Conservation (phyloP, 2,329 filamentous ascomycete genomes). For the Xylaria sp. region DNA sequence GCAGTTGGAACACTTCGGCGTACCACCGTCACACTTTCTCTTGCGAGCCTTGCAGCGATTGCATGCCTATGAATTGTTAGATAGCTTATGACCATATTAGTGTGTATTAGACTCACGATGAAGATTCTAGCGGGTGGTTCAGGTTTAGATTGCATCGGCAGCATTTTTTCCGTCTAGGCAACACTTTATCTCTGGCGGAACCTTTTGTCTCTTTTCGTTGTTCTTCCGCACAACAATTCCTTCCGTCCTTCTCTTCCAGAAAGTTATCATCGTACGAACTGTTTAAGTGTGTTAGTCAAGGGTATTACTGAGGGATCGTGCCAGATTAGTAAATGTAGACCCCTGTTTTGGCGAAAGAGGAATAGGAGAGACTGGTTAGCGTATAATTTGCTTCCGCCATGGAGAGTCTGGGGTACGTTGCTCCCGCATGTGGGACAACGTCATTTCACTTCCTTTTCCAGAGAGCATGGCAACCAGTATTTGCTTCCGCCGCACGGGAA, state of each 20-base stretch:
- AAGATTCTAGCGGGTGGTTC: slow-evolving; percentile 20
- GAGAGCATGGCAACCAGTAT: neutral
- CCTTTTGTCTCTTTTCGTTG: neutral
- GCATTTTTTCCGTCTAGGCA: neutral
- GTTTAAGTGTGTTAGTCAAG: slow-evolving; percentile 6
- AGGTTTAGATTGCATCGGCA: neutral
- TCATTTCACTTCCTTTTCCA: neutral
- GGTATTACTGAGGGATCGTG: neutral
- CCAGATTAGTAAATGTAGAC: neutral
- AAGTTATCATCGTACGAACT: neutral
- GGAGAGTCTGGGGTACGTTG: neutral
- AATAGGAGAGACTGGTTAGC: neutral
- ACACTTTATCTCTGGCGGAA: neutral
- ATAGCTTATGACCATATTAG: neutral
- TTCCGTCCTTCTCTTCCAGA: neutral
- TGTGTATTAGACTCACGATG: slow-evolving; percentile 21
- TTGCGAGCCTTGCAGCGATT: slow-evolving; percentile 34
- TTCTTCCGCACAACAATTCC: neutral
- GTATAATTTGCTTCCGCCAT: slow-evolving; percentile 23
- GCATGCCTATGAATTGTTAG: slow-evolving; percentile 29
- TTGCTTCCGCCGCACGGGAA: neutral
- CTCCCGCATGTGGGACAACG: neutral
- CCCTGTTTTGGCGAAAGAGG: slow-evolving; percentile 16
- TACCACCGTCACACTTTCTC: slow-evolving; percentile 28
- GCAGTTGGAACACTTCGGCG: slow-evolving; percentile 33